Evolutionary conservation across 768 basidiomycete species (phyloP), one percentile per base, ranked within the genome.

Genomic region (Agrocybe pediades): DNA sequence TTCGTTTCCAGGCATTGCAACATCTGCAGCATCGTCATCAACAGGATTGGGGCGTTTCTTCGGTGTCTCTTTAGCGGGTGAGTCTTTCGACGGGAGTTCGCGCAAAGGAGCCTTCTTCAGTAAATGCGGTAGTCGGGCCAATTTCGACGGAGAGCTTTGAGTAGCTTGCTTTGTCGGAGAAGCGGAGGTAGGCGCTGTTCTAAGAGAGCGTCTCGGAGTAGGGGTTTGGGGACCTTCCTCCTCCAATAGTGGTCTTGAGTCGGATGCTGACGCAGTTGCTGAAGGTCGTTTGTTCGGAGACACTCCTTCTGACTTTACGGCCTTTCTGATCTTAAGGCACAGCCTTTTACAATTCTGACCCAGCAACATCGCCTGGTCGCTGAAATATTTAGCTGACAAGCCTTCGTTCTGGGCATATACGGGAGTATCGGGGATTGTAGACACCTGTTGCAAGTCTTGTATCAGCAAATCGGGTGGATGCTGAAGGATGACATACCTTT

Each of bases 1-100:
- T 46, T 70, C 67, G 4, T 75, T 74, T 16, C 57, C 17, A 49
- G 74, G 50, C 54, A 68, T 23, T 23, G 67, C 36, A 19, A 66
- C 15, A 48, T 71, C 41, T 62, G 74, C 51, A 51, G 64, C 48
- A 62, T 68, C 55, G 25, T 53, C 49, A 23, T 56, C 48, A 13
- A 13, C 19, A 16, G 21, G 29, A 21, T 26, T 20, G 20, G 45
- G 40, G 4, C 29, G 27, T 53, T 62, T 43, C n/a, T 65, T 58
- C 5, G 53, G 41, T 17, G 59, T 59, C 8, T 72, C 75, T 62
- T 79, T 81, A 54, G 69, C 71, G 3, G 77, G 69, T 5, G 67
- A 65, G 51, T 74, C 70, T 46, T 66, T 69, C 9, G 73, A 67
- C 0, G 74, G 74, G 3, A 73, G 62, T n/a, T 66, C 61, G 13